phyloP scores from a whole-genome alignment of 1,139 yeast species.

The Pichia sp. region DNA sequence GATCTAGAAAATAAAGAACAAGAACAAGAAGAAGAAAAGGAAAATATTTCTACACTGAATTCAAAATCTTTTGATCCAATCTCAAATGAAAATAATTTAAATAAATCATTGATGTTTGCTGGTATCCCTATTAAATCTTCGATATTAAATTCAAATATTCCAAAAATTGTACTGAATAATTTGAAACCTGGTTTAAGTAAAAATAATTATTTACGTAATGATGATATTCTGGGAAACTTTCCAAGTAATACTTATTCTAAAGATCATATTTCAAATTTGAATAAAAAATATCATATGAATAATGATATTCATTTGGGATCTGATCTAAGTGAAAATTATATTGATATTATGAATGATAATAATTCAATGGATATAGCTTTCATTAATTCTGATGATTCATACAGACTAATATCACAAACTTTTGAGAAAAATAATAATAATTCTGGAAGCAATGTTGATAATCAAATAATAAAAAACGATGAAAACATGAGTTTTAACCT shows the following conservation, averaged over 20 bases:
- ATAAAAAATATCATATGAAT: too few species aligned
- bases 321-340: too few species aligned
- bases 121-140: constrained; percentile 1
- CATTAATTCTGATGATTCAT: not conserved
- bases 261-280: too few species aligned
- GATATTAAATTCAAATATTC: not conserved
- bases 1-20: too few species aligned
- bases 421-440: too few species aligned
- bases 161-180: not conserved
- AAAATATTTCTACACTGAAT: not conserved
- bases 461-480: too few species aligned
- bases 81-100: not conserved
- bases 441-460: too few species aligned
- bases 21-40: not conserved
- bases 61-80: not conserved
- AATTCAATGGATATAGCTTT: not conserved
- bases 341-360: not conserved
- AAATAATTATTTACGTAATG: too few species aligned
- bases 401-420: not conserved
- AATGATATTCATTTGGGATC: too few species aligned
- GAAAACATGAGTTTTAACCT: too few species aligned
- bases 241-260: too few species aligned
- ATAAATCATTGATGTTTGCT: constrained; percentile 8
- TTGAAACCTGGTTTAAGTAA: constrained; percentile 9
- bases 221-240: too few species aligned